These are phyloP conservation scores for Hemisphaericaspora lyxosophila DNA, from an alignment of 1,139 yeast species.

Conservation along the genomic window DNA sequence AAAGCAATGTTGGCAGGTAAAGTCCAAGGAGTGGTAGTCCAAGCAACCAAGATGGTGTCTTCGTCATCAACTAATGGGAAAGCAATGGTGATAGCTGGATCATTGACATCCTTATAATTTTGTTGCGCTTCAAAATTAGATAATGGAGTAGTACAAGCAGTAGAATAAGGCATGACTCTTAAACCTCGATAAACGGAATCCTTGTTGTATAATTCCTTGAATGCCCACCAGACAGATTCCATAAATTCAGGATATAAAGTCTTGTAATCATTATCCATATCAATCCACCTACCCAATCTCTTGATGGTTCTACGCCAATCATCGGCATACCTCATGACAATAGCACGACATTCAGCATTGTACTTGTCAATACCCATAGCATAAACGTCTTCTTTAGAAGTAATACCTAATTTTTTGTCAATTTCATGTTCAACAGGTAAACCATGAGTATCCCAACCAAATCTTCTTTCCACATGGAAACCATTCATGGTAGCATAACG, in stretches of 20 bases:
- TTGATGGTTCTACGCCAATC: conserved; percentile 94
- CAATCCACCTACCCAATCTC: conserved; percentile 98
- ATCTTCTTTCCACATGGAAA: conserved; percentile 90
- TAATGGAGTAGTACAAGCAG: conserved; percentile 94
- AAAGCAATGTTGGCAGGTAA: conserved; percentile 90
- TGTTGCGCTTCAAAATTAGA: conserved; percentile 98
- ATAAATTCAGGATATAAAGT: conserved; percentile 91
- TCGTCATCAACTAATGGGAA: conserved; percentile 82
- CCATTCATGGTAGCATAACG: conserved; percentile 99
- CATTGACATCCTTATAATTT: conserved; percentile 94
- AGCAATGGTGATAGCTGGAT: conserved; percentile 93
- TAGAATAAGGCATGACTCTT: conserved; percentile 98
- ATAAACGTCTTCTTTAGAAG: conserved; percentile 92
- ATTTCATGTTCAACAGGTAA: conserved; percentile 97
- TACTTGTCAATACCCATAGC: conserved; percentile 90
- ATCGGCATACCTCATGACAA: conserved; percentile 94
- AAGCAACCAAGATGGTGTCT: conserved; percentile 82
- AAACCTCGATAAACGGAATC: conserved; percentile 89
- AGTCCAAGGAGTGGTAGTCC: conserved; percentile 99
- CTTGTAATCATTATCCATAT: conserved; percentile 97
- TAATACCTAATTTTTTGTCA: conserved; percentile 93
- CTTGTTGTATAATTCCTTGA: conserved; percentile 81
- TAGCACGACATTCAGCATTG: conserved; percentile 90
- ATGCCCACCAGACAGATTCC: conserved; percentile 99
- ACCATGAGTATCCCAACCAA: conserved; percentile 99